Base-by-base conservation (phyloP, 1,284 basidiomycete species). In the Pseudozyma thailandica region DNA sequence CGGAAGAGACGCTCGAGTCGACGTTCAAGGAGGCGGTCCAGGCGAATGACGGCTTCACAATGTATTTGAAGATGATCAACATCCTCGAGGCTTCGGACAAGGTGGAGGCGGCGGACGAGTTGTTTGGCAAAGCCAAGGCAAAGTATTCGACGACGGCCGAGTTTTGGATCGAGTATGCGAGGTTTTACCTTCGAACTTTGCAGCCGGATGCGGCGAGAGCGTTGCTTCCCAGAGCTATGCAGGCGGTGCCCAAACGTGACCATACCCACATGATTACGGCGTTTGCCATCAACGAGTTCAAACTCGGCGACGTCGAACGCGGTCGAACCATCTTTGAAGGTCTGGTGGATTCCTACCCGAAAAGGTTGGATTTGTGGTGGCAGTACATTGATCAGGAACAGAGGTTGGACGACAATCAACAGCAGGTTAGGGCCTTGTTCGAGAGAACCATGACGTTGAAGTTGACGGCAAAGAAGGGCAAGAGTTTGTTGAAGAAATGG, bases 321-420 rank as follows among this genome's bases (percentile, higher is more conserved):
- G 96, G 94, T 20, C 91, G 92, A 80, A 98, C 95, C 0, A 88
- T 99, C 53, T 98, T 97, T 68, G 96, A 98, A 83, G 96, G 95
- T 33, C 91, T 99, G 55, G 87, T 98, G 27, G 93, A 95, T 81
- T 92, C 90, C 15, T 92, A 97, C 84, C 90, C 94, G 3, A 97
- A 94, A 83, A 89, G 93, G 46, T 90, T 94, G 85, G 95, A 98
- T 83, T 85, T 98, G 38, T 98, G 97, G 94, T 92, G 91, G 57
- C 87, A 98, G 55, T 99, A 98, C 84, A 90, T 98, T 81, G 96
- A 98, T 82, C 94, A 97, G 89, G 92, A 98, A 81, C 90, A 89
- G 6, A 47, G 68, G 12, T n/a, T 62, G 41, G 41, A 52, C 8
- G 57, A 47, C 4, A 65, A 70, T 18, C 50, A 73, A 30, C 25